Evolutionary conservation across 441 rosid species (phyloP), one percentile per base, ranked within the genome.

Genomic region (Euphorbia corollata): DNA sequence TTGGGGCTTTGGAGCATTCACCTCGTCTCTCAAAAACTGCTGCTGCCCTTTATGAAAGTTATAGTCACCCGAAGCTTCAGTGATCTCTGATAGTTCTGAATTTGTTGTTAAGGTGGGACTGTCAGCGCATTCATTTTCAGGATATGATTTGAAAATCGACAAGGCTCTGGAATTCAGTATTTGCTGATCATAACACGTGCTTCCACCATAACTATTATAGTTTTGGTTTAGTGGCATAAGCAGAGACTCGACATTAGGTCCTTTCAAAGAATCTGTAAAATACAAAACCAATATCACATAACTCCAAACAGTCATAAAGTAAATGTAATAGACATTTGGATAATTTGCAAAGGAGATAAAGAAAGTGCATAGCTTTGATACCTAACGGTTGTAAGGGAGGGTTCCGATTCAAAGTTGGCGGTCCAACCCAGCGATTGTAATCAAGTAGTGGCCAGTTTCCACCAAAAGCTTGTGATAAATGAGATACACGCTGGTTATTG

Each of bases 21-120:
- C 78, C 79, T 82, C 89, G 72, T 68, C 70, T 70, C 75, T 80
- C 68, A 36, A 34, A 59, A 78, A 30, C 59, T 81, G 94, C 11
- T 80, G 92, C 58, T 80, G 92, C 63, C 78, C 84, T 66, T 83
- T 90, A 68, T 78, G 80, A 74, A 85, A 78, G 68, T 86, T 83
- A 67, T 70, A 82, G 80, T 84, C 85, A 43, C 77, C 79, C 0
- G 92, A 85, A 80, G 87, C 74, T 75, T 85, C 94, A 56, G 77
- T 75, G 79, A 79, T 74, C 75, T 83, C 88, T 69, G 70, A 63
- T 78, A 82, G 83, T 74, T 63, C 66, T n/a, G 78, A 73, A 68
- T 82, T 87, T 76, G 54, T 75, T 34, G 72, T 68, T 58, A 68
- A 68, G 60, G 65, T 68, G 65, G 72, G 72, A 51, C 72, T 61